These are phyloP conservation scores for Monosporascus sp. DNA, from an alignment of 2,329 filamentous ascomycete species.

Conservation along the genomic window DNA sequence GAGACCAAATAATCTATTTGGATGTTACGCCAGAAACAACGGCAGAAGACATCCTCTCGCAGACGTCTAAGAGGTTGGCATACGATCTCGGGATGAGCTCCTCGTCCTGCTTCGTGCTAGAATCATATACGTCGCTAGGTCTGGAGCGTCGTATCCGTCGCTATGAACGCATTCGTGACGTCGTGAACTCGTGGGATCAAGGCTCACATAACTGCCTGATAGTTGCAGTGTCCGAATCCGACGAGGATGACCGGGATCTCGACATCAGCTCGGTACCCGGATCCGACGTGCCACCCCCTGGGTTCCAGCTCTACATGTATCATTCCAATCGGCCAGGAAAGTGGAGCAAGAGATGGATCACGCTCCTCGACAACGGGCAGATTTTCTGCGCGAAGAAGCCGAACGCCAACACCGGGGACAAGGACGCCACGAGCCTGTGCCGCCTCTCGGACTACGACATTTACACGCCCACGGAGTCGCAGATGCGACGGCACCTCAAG, in stretches of 20 bases:
- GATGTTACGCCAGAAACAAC: constrained; percentile 71
- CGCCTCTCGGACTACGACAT: constrained; percentile 91
- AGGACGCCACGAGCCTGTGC: constrained; percentile 67
- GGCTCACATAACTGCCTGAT: constrained; percentile 72
- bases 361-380: constrained; percentile 69
- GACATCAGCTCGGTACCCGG: constrained; percentile 59
- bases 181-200: constrained; percentile 88
- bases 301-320: constrained; percentile 66
- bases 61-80: constrained; percentile 57
- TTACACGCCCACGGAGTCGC: constrained; percentile 67
- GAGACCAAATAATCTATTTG: constrained; percentile 63
- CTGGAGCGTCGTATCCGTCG: constrained; percentile 76
- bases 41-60: constrained; percentile 64
- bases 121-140: constrained; percentile 69
- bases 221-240: constrained; percentile 54
- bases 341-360: constrained; percentile 83
- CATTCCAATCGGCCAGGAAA: constrained; percentile 77
- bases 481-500: constrained; percentile 65
- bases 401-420: constrained; percentile 52
- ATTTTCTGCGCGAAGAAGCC: constrained; percentile 64
- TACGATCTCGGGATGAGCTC: constrained; percentile 54
- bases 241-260: constrained; percentile 54
- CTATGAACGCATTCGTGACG: constrained; percentile 80
- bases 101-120: constrained; percentile 64
- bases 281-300: constrained; percentile 52